Evolutionary conservation across 106 monocot genomes (phyloP), one percentile per base, ranked within the genome.

Genomic region (Phalaenopsis equestris): DNA sequence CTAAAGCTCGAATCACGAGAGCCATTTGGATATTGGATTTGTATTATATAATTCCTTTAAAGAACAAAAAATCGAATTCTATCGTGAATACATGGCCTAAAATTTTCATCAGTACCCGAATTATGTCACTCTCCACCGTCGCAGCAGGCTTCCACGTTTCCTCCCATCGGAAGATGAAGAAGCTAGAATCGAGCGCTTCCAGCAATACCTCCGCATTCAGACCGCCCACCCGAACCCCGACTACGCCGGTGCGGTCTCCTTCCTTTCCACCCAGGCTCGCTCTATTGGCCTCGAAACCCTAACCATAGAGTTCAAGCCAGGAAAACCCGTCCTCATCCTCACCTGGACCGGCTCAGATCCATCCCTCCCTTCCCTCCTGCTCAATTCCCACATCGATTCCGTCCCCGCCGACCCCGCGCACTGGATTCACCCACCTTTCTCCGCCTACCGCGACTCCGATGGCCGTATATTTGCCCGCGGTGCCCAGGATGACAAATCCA

Each of bases 401-500:
- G 98, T 94, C 85, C 94, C 92, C 67, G 94, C 84, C 78, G 94
- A 98, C 57, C 76, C 86, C 64, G 19, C 77, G 37, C 56, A 79
- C 36, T 97, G 96, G 94, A 5, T 80, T 56, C 94, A 97, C 79
- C 92, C 96, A 3, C 94, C 94, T 19, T 92, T 90, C 84, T 76
- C 96, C 52, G 94, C 96, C 73, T 24, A 72, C 64, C 87, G 86
- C 52, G 93, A 96, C 81, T 1, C 84, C 56, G 67, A 38, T 72
- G 95, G 95, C 67, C 85, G 90, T 47, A 84, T 98, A 75, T 98
- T 86, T 81, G 94, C 94, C 55, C 90, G 98, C 43, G 98, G 98
- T 77, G 84, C 98, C 11, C 98, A 98, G 81, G 98, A 98, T 83
- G 94, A 98, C 84, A 98, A 98, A 81, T 98, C 76, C 90, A 73